Evolutionary conservation across 106 monocot genomes (phyloP), one percentile per base, ranked within the genome.

Genomic region (Dendrobium nobile): DNA sequence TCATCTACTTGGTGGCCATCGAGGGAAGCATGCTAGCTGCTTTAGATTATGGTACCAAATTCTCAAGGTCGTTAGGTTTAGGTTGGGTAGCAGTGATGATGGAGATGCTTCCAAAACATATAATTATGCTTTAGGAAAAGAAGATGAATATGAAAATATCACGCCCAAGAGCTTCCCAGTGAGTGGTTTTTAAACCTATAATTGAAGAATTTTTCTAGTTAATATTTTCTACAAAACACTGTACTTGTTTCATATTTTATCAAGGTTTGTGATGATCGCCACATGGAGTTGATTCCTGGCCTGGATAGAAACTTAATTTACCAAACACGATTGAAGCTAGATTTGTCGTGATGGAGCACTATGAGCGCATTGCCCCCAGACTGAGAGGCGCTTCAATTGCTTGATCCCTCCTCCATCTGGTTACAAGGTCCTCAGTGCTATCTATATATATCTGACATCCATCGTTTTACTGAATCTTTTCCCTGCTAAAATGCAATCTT

Each of bases 241-340:
- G 2, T 1, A 70, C 37, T 28, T 78, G 24, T 16, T 80, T 20
- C 54, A 17, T 73, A 42, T 55, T 84, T 27, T 13, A 2, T 45
- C 70, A 84, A 92, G 92, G 88, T 92, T 9, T 92, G 92, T 77
- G 89, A 92, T 79, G 87, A 88, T 73, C 80, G 86, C 17, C 84
- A 86, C 76, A 88, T 89, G 22, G 92, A 92, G 84, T 81, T 92
- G 85, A 92, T 92, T 75, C 92, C 92, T 45, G 90, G 92, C 56
- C 78, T 92, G 11, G 92, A 92, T 80, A 87, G 92, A 51, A 86
- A 90, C 73, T 89, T 89, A 59, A 89, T 88, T 68, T 88, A 88
- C 70, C 92, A 92, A 77, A 84, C 80, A 75, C 82, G 86, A 48
- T 72, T 92, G 84, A 92, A 92, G 75, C 82, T 88, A 26, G 87